Conservation (phyloP, 2,329 filamentous ascomycete genomes). For the Cladobotryum mycophilum region DNA sequence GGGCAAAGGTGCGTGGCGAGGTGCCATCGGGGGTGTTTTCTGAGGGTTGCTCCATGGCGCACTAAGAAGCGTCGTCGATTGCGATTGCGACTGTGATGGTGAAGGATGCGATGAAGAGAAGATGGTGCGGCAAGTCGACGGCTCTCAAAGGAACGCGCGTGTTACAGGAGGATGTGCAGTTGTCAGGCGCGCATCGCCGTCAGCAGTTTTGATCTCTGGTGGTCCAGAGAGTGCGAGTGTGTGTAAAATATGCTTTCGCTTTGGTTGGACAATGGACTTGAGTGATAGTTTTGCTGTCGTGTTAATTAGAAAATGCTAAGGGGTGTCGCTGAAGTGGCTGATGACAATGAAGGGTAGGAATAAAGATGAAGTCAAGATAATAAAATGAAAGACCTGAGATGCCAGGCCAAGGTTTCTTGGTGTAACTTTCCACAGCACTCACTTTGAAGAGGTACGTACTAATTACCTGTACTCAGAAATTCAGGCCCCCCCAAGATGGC, state of each 20-base stretch:
- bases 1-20: slow-evolving; percentile 51
- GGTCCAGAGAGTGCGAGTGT: slow-evolving; percentile 1
- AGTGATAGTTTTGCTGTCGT: neutral
- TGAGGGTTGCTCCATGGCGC: slow-evolving; percentile 24
- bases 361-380: neutral
- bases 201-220: neutral
- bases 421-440: too few relatives aligned
- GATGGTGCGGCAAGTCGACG: neutral
- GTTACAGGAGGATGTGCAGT: slow-evolving; percentile 2
- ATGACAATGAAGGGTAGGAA: too few relatives aligned
- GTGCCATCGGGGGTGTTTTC: slow-evolving; percentile 32
- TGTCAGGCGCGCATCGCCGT: slow-evolving; percentile 12
- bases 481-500: neutral
- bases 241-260: neutral
- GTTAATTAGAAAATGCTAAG: neutral
- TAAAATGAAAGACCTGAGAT: too few relatives aligned
- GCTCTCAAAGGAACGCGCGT: slow-evolving; percentile 9
- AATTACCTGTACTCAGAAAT: too few relatives aligned
- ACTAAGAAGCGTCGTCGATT: slow-evolving; percentile 2
- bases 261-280: neutral
- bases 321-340: too few relatives aligned
- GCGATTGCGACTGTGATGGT: neutral
- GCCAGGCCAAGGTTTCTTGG: too few relatives aligned
- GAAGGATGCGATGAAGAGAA: neutral
- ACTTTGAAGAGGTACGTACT: too few relatives aligned